These are phyloP conservation scores for Pisolithus sp. DNA, from an alignment of 768 basidiomycete species.

Conservation along the genomic window DNA sequence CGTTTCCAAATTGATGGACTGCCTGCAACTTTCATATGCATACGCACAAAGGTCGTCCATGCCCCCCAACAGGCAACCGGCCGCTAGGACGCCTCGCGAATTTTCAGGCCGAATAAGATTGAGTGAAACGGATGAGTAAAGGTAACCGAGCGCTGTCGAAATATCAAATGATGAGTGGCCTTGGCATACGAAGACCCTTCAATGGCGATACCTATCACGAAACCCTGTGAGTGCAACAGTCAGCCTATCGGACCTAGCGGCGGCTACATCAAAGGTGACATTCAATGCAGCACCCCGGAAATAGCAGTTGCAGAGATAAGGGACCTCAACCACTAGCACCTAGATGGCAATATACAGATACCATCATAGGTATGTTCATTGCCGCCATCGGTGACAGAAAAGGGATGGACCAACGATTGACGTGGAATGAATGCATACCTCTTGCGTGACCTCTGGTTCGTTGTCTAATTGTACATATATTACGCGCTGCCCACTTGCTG, in stretches of 20 bases:
- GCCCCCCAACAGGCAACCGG: conserved; percentile 77
- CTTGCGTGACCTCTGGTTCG: conserved; percentile 77
- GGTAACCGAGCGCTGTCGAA: conserved; percentile 64
- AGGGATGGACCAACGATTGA: conserved; percentile 21
- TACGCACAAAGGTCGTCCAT: conserved; percentile 81
- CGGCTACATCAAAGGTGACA: conserved; percentile 9
- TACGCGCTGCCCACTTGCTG: conserved; percentile 54
- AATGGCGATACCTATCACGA: conserved; percentile 57
- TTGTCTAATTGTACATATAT: conserved; percentile 72
- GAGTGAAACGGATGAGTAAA: conserved; percentile 69
- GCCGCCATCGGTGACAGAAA: conserved; percentile 23
- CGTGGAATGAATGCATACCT: conserved; percentile 46
- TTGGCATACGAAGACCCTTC: conserved; percentile 5
- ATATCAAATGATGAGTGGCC: conserved; percentile 15
- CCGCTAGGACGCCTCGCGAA: conserved; percentile 79
- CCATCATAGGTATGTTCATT: conserved; percentile 13
- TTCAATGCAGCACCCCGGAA: conserved; percentile 16
- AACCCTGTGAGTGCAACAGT: conserved; percentile 43
- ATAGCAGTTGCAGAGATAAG: conserved; percentile 12
- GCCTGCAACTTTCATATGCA: conserved; percentile 71
- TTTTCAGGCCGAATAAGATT: conserved; percentile 67
- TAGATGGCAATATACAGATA: conserved; percentile 12
- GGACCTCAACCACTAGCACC: conserved; percentile 10
- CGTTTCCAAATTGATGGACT: conserved; percentile 69
- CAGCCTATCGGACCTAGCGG: conserved; percentile 11